Conservation (phyloP, 1,139 yeast genomes). For the Yamadazyma buinensis region DNA sequence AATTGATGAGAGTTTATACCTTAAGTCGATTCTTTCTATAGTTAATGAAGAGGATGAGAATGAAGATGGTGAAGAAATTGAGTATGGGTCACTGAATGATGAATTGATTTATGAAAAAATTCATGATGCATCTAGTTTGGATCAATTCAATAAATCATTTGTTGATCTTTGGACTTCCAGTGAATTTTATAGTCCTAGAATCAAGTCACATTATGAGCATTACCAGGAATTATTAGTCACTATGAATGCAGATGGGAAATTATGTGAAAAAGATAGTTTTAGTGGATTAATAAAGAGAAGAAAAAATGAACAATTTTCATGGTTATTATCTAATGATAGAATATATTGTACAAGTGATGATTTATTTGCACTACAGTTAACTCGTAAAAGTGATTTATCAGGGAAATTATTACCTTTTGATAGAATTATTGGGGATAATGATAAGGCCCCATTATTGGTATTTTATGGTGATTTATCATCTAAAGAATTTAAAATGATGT, state of each 20-base stretch:
- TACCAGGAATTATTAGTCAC: conserved; percentile 27
- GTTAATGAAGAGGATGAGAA: conserved; percentile 22
- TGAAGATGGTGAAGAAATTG: conserved; percentile 31
- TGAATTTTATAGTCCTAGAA: conserved; percentile 55
- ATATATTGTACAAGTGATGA: conserved; percentile 64
- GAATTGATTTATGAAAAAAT: conserved; percentile 34
- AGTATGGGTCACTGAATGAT: conserved; percentile 21
- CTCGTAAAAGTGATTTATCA: conserved; percentile 16
- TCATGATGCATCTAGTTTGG: conserved; percentile 22
- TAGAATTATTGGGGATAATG: conserved; percentile 50
- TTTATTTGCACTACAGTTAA: conserved; percentile 63
- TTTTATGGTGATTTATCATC: conserved; percentile 54
- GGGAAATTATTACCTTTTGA: conserved; percentile 45
- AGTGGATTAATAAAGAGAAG: conserved; percentile 24
- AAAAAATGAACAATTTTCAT: conserved; percentile 33
- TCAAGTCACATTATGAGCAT: conserved; percentile 59
- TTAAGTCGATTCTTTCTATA: conserved; percentile 38
- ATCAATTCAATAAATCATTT: conserved; percentile 21
- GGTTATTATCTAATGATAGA: conserved; percentile 51
- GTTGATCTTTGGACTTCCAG: conserved; percentile 52
- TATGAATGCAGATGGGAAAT: conserved; percentile 14
- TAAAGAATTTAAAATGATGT: conserved; percentile 50
- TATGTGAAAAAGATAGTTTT: conserved; percentile 34
- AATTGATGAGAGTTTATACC: conserved; percentile 46
- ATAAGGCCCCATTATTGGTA: conserved; percentile 36